Evolutionary conservation across 2,329 filamentous ascomycete genomes (phyloP).

Genomic region (Ascochyta koolunga): DNA sequence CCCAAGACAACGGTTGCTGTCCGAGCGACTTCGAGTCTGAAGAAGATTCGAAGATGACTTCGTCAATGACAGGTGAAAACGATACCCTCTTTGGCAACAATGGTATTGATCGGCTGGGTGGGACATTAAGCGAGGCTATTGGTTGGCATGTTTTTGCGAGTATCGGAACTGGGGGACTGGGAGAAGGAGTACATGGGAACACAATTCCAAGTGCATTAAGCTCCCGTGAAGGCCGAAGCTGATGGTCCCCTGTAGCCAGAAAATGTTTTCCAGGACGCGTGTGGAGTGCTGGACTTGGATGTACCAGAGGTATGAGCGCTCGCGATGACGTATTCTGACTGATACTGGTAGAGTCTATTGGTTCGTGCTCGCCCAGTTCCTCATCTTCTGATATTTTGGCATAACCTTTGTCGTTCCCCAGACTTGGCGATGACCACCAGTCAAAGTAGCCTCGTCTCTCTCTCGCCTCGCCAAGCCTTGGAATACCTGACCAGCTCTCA

Average conservation of each 20-base stretch:
- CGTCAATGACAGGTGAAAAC: slow-evolving; percentile 10
- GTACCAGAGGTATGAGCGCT: background rate
- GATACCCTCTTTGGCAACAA: slow-evolving; percentile 4
- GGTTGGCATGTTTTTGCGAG: background rate
- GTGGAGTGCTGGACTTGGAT: too few species aligned
- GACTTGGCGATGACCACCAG: slow-evolving; percentile 8
- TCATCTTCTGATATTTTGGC: background rate
- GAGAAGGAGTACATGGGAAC: background rate
- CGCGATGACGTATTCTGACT: background rate
- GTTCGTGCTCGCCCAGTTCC: background rate
- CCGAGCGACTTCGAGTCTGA: background rate
- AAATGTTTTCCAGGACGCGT: too few species aligned
- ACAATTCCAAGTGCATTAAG: slow-evolving; percentile 11
- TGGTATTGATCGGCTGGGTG: background rate
- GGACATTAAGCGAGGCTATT: too few species aligned
- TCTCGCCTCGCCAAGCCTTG: background rate
- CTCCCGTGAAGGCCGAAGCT: background rate
- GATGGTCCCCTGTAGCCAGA: background rate
- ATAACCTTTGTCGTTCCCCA: background rate
- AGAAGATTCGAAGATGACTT: background rate
- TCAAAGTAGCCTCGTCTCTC: slow-evolving; percentile 6
- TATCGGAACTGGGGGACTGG: background rate
- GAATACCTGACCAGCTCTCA: slow-evolving; percentile 1
- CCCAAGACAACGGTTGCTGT: background rate
- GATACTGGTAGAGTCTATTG: too few species aligned